Evolutionary conservation across 2,329 filamentous ascomycete species (phyloP).

Genomic region (Pseudonectria foliicola): DNA sequence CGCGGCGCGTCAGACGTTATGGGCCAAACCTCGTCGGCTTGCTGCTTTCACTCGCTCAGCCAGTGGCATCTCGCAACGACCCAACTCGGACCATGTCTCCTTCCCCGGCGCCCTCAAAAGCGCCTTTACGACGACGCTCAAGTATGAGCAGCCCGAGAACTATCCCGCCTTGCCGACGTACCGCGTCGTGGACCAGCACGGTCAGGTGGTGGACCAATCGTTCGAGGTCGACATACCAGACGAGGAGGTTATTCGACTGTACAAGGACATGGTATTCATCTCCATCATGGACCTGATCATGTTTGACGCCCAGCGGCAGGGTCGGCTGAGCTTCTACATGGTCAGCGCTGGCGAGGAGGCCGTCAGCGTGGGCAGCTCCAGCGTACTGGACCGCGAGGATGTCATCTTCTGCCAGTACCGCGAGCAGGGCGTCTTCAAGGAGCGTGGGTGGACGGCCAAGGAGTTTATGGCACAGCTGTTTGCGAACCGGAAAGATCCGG

Average conservation of each 20-base stretch:
- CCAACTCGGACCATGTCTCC: slow-evolving; percentile 49
- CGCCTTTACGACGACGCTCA: slow-evolving; percentile 75
- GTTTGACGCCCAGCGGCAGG: slow-evolving; percentile 95
- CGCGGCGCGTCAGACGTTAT: slow-evolving; percentile 17
- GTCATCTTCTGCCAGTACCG: slow-evolving; percentile 93
- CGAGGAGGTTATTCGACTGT: slow-evolving; percentile 50
- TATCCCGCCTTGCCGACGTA: slow-evolving; percentile 80
- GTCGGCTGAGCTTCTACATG: slow-evolving; percentile 96
- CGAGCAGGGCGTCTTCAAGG: slow-evolving; percentile 83
- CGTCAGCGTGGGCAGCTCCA: slow-evolving; percentile 81
- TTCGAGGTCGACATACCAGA: slow-evolving; percentile 65
- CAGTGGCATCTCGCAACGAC: slow-evolving; percentile 49
- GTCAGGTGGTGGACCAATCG: slow-evolving; percentile 67
- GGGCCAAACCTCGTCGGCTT: slow-evolving; percentile 15
- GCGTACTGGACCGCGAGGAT: slow-evolving; percentile 74
- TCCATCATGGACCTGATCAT: slow-evolving; percentile 94
- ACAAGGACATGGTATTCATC: slow-evolving; percentile 58
- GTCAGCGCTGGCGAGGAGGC: slow-evolving; percentile 92
- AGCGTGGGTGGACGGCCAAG: slow-evolving; percentile 77
- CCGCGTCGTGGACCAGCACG: slow-evolving; percentile 84
- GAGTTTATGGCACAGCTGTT: slow-evolving; percentile 97
- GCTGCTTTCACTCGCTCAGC: slow-evolving; percentile 28
- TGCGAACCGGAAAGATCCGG: slow-evolving; percentile 73
- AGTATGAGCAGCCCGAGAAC: slow-evolving; percentile 67
- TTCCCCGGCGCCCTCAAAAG: slow-evolving; percentile 96